Evolutionary conservation across 768 basidiomycete genomes (phyloP).

Genomic region (Lyophyllum atratum): DNA sequence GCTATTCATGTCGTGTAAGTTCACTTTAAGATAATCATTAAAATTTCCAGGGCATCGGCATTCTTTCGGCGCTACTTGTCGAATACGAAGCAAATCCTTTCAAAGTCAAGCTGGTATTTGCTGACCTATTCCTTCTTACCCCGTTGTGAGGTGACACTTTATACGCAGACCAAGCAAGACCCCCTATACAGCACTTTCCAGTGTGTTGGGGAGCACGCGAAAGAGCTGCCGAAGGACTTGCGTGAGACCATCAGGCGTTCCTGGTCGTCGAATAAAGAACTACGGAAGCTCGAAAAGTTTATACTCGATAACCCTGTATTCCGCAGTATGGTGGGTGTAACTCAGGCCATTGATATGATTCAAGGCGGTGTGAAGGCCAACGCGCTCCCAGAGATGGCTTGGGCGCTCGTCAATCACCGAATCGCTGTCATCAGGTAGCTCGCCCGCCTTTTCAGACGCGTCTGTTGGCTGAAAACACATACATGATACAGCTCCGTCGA

Average conservation of each 20-base stretch:
- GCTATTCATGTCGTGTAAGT: constrained; percentile 9
- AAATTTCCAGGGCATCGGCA: constrained; percentile 67
- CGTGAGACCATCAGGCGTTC: constrained; percentile 51
- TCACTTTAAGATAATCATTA: neutral
- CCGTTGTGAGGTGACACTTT: neutral
- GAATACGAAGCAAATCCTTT: constrained; percentile 70
- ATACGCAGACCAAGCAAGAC: constrained; percentile 58
- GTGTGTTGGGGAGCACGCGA: constrained; percentile 66
- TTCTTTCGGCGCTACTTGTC: constrained; percentile 70
- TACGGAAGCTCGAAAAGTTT: constrained; percentile 52
- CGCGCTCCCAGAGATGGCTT: constrained; percentile 76
- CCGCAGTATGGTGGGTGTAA: constrained; percentile 61
- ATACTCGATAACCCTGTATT: constrained; percentile 39
- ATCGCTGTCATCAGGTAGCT: constrained; percentile 60
- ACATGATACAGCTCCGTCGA: constrained; percentile 11
- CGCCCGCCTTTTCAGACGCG: no score
- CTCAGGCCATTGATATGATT: constrained; percentile 76
- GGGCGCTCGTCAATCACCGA: constrained; percentile 72
- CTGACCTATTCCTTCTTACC: neutral
- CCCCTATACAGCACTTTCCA: constrained; percentile 62
- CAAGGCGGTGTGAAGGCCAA: constrained; percentile 74
- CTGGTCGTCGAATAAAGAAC: constrained; percentile 46
- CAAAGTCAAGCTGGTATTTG: constrained; percentile 48
- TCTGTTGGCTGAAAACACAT: no score
- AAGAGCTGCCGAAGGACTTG: constrained; percentile 49